These are phyloP conservation scores for Plantago lanceolata DNA, from an alignment of 305 asterid genomes.

Conservation along the genomic window DNA sequence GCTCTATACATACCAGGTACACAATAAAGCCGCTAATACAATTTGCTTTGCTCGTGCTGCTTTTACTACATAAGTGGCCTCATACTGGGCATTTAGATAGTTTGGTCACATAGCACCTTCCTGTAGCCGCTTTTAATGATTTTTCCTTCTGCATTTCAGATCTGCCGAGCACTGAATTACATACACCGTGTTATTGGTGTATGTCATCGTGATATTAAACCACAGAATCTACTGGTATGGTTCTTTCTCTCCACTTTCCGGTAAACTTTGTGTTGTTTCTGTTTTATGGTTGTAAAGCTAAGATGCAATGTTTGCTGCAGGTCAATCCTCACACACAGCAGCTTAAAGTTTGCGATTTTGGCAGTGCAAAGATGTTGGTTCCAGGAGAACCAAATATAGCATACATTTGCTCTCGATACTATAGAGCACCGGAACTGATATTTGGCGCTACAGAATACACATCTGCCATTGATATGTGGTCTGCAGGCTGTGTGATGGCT, in stretches of 20 bases:
- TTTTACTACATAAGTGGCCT: neutral
- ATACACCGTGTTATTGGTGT: slow-evolving; percentile 68
- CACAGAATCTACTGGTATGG: slow-evolving; percentile 85
- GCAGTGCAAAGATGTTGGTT: slow-evolving; percentile 95
- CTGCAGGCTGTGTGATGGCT: slow-evolving; percentile 93
- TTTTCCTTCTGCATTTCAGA: slow-evolving; percentile 42
- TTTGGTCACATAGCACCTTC: too few species aligned
- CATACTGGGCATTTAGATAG: neutral
- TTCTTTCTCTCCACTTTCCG: neutral
- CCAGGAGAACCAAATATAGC: slow-evolving; percentile 92
- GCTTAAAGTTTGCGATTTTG: slow-evolving; percentile 90
- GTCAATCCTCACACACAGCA: slow-evolving; percentile 76
- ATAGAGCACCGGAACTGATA: slow-evolving; percentile 92
- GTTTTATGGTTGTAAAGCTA: neutral
- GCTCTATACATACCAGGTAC: slow-evolving; percentile 83
- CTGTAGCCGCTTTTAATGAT: neutral
- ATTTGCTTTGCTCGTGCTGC: neutral
- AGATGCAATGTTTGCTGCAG: slow-evolving; percentile 34
- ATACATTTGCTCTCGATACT: slow-evolving; percentile 93
- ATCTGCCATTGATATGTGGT: slow-evolving; percentile 93
- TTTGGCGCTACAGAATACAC: slow-evolving; percentile 96
- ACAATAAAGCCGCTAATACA: neutral
- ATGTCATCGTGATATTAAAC: slow-evolving; percentile 95
- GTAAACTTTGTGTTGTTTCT: neutral
- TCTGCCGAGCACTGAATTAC: slow-evolving; percentile 77